Base-by-base conservation (phyloP, 805 yeast species). In the Torulaspora indica region DNA sequence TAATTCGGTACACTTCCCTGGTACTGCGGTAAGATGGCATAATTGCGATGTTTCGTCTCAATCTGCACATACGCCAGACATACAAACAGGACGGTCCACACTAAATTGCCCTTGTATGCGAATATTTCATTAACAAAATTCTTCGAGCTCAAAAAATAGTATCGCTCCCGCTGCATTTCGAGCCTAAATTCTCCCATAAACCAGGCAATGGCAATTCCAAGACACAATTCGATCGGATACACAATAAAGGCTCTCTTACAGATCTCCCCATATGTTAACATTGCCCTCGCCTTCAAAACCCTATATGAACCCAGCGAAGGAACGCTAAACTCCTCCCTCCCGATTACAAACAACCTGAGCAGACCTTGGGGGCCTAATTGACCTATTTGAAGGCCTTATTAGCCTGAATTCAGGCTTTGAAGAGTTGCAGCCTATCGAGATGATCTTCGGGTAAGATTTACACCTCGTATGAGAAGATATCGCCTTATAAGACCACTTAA, bases 51-150 rank as follows among this genome's bases (percentile, higher is more conserved):
- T 17, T 44, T 44, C 3, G 54, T 13, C 14, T 52, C 43, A 1
- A 56, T 37, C 12, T 61, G 60, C 15, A 56, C 41, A 5, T 43
- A 28, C 10, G 59, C 54, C 8, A 66, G 14, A 4, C 49, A 29
- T 1, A 46, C 17, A 37, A 67, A 66, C 8, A 66, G 34, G 0
- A 54, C 17, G 2, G 53, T 38, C 63, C 64, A 63, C 23, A 62
- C 46, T 14, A 44, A 23, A 32, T 66, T 67, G 2, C 71, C 72
- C 6, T 55, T 54, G 36, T 67, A 66, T 18, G 71, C 71, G 49
- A 68, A 66, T n/a, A 66, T 38, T 24, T 47, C 47, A 43, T 68
- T 68, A 32, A 67, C 35, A 2, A 54, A 12, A 38, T 64, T 66
- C 9, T 47, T 45, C 1, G 68, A 58, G 2, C 57, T 43, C 3